phyloP scores from a whole-genome alignment of 768 basidiomycete species.

The Strobilomyces dryophilus region DNA sequence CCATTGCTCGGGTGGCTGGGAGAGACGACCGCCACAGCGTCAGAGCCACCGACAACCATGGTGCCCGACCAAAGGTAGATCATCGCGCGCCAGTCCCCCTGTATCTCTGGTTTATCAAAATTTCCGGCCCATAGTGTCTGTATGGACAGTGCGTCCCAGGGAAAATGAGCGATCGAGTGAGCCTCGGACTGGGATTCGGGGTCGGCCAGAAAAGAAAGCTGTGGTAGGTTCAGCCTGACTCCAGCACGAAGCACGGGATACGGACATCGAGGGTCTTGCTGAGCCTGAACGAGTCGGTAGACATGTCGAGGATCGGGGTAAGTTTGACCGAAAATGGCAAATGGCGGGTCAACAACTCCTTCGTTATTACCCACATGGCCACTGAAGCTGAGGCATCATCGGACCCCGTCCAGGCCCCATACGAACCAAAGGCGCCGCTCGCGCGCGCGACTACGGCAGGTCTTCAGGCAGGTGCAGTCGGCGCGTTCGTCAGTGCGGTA shows the following conservation, averaged over 20 bases:
- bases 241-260: conserved; percentile 13
- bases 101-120: conserved; percentile 28
- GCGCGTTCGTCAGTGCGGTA: conserved; percentile 63
- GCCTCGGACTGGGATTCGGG: conserved; percentile 9
- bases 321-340: conserved; percentile 22
- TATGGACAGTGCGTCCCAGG: conserved; percentile 35
- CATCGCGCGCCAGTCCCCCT: conserved; percentile 42
- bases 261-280: conserved; percentile 43
- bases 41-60: conserved; percentile 44
- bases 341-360: not conserved
- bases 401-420: conserved; percentile 21
- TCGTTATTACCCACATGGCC: conserved; percentile 18
- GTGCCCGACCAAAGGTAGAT: conserved; percentile 47
- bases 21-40: conserved; percentile 37
- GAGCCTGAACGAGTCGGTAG: conserved; percentile 37
- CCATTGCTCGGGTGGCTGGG: conserved; percentile 13
- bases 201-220: conserved; percentile 31
- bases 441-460: conserved; percentile 53
- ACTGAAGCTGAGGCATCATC: conserved; percentile 12
- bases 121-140: conserved; percentile 36
- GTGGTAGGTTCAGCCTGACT: conserved; percentile 9
- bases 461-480: conserved; percentile 62
- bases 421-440: conserved; percentile 52
- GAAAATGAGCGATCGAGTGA: conserved; percentile 46
- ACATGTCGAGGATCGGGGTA: not conserved